Base-by-base conservation (phyloP, 768 basidiomycete species). In the Glaciozyma martinii region DNA sequence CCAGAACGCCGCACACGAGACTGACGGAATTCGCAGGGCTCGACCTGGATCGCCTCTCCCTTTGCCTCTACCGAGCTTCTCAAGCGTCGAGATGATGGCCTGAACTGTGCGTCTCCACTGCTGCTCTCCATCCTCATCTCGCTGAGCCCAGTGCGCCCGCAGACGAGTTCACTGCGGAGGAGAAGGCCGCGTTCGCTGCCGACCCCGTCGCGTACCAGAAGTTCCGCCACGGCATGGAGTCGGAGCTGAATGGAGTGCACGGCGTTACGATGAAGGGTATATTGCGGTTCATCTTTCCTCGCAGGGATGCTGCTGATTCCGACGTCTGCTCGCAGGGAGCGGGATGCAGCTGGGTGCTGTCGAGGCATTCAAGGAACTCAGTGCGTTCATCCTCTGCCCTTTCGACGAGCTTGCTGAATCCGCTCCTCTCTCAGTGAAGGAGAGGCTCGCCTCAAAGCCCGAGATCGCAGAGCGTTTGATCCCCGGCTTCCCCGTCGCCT, bases 401-500 rank as follows among this genome's bases (percentile, higher is more conserved):
- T 4, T 37, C 21, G 19, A 30, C 23, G 15, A 19, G 27, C 19
- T 9, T 2, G 23, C 46, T 43, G 29, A 27, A 40, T 12, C 1
- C 7, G 3, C 18, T 16, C 46, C 21, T 37, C 76, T 77, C 47
- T 75, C 78, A 46, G 85, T 86, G 83, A 56, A 76, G 56, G 72
- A 79, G 64, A 80, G 80, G 63, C 75, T 86, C 21, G 79, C 77
- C 18, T 81, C 81, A 72, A 84, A 81, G 71, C 83, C 84, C 3
- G 80, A 81, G 79, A 86, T 86, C 67, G 81, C 82, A 13, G 59
- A 61, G 57, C 47, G 19, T 30, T 37, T 64, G 30, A 54, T 65
- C 84, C 85, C 18, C 76, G 81, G 19, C 54, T 86, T 85, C 68
- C 76, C 80, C 8, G 80, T 84, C 21, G 80, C 77, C 7, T 87